Evolutionary conservation across 2,329 filamentous ascomycete genomes (phyloP), one percentile per base, ranked within the genome.

Genomic region (Aspergillus bombycis): DNA sequence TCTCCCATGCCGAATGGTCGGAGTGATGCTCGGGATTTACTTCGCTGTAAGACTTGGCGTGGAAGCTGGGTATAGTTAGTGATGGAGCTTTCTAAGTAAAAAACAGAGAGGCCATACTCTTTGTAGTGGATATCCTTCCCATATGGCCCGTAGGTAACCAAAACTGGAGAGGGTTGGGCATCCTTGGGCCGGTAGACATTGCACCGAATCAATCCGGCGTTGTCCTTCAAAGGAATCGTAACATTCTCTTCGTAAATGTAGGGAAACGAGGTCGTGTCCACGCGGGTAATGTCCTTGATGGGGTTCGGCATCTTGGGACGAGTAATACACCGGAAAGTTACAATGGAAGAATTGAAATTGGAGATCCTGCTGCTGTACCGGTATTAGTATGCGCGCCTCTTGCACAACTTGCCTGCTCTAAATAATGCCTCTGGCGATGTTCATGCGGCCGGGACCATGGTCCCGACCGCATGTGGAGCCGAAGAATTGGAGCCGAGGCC

Each of bases 101-200:
- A 0, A 11, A 14, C 21, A 4, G 21, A 26, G 79, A 83, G 79
- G n/a, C 57, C 62, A 16, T 41, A 70, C 68, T 68, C 70, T 62
- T 81, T 78, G 72, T 91, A 91, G 23, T 82, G 85, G 41, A 91
- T 89, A 68, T 92, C 89, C 68, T 92, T 92, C 53, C 90, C 89
- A 66, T 92, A 92, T 0, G 90, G 90, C 0, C 89, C 89, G 67
- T 92, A 92, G 0, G 89, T 92, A 2, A 90, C 85, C 10, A 92
- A 74, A 0, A 90, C 89, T 0, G 90, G 89, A 26, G 66, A 65
- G 74, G 79, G 69, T 26, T 79, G 74, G 1, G 65, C 50, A 9
- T 62, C 65, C 54, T 82, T 83, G 1, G 83, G 83, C 2, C 82
- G 76, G 66, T 85, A 86, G 2, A 85, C 79, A 70, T 85, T 86